These are phyloP conservation scores for Colletotrichum phormii DNA, from an alignment of 2,329 filamentous ascomycete genomes.

Conservation along the genomic window DNA sequence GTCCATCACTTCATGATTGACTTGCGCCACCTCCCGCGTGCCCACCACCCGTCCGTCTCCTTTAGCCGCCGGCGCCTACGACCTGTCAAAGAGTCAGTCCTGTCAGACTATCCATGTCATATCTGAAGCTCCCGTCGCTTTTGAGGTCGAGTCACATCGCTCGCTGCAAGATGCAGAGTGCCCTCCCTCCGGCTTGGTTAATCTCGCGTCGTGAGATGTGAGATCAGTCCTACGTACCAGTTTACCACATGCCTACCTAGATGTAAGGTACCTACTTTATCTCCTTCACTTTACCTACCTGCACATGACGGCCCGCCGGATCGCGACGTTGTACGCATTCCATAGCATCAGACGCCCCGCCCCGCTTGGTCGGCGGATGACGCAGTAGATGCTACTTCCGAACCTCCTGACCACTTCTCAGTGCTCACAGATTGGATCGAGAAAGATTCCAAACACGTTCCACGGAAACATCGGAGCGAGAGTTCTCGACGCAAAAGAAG, in stretches of 20 bases:
- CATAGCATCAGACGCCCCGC: constrained; percentile 9
- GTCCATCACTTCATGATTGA: not conserved
- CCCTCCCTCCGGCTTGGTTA: not conserved
- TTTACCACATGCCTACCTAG: not conserved
- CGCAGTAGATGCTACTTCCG: not conserved
- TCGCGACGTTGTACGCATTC: not conserved
- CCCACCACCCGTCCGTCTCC: no score
- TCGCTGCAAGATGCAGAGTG: not conserved
- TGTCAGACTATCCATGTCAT: no score
- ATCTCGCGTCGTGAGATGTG: not conserved
- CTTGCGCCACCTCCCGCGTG: not conserved
- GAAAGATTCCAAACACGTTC: constrained; percentile 21
- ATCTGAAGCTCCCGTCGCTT: not conserved
- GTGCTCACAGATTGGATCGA: constrained; percentile 1
- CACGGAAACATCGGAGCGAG: constrained; percentile 10
- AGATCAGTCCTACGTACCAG: not conserved
- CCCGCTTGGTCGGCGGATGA: constrained; percentile 12
- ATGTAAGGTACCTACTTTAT: not conserved
- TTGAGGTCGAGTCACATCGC: not conserved
- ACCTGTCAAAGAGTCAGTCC: not conserved
- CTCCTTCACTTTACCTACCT: not conserved
- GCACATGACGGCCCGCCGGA: constrained; percentile 11
- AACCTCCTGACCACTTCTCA: not conserved
- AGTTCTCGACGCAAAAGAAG: not conserved
- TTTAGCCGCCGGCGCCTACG: constrained; percentile 4